phyloP scores from a whole-genome alignment of 305 asterid species.

The Rubia tinctorum region DNA sequence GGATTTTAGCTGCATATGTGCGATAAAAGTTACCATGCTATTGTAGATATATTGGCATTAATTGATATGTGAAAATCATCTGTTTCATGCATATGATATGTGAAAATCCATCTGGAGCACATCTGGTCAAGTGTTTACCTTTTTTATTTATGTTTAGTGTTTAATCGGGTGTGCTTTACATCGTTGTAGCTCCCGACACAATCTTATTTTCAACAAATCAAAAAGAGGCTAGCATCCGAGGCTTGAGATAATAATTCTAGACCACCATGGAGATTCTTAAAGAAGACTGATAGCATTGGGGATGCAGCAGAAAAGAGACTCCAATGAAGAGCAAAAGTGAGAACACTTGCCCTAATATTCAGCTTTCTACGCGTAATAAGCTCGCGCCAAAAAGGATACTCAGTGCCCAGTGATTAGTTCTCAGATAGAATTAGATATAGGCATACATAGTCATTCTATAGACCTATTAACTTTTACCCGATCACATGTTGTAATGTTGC shows the following conservation, averaged over 20 bases:
- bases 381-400: neutral
- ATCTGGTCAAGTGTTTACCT: neutral
- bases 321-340: constrained; percentile 31
- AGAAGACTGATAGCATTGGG: constrained; percentile 35
- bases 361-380: constrained; percentile 16
- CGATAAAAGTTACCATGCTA: neutral
- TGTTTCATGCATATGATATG: too few relatives aligned
- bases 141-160: neutral
- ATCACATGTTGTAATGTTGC: neutral
- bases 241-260: constrained; percentile 35
- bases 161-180: neutral
- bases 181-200: constrained; percentile 37
- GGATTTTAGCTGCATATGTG: neutral
- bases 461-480: neutral
- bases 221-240: constrained; percentile 39
- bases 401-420: neutral
- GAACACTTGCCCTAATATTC: constrained; percentile 66
- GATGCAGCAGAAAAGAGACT: constrained; percentile 25
- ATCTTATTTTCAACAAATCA: constrained; percentile 30
- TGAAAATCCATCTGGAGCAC: too few relatives aligned
- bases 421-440: neutral
- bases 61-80: neutral
- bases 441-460: neutral
- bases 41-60: neutral
- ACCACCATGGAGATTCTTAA: constrained; percentile 60